Percentiles rank a stretch among this genome's conserved stretches.
Conservation (phyloP, 2,329 filamentous ascomycete species). For the Claviceps sp. region DNA sequence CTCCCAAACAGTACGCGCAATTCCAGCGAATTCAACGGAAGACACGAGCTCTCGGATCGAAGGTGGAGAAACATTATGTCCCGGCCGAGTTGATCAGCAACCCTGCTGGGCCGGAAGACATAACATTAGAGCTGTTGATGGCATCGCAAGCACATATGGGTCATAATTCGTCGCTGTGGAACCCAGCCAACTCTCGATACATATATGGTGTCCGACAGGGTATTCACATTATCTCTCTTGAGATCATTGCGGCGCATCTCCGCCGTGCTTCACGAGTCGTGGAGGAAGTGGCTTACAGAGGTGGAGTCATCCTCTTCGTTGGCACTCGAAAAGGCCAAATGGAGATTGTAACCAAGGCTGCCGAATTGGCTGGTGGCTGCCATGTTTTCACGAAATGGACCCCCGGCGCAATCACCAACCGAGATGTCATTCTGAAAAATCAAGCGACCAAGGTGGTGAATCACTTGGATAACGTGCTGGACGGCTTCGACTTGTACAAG, state of each 20-base stretch:
- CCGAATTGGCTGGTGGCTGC: constrained; percentile 62
- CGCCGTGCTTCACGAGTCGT: constrained; percentile 90
- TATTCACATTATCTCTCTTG: constrained; percentile 86
- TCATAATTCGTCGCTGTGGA: constrained; percentile 84
- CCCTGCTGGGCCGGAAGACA: constrained; percentile 63
- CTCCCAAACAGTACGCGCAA: constrained; percentile 25
- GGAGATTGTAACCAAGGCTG: constrained; percentile 66
- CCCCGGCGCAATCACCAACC: constrained; percentile 83
- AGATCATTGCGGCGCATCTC: constrained; percentile 76
- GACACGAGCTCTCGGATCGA: constrained; percentile 35
- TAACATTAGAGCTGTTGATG: constrained; percentile 83
- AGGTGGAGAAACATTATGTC: constrained; percentile 43
- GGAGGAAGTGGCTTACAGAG: constrained; percentile 68
- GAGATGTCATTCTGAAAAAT: constrained; percentile 68
- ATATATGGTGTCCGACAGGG: constrained; percentile 83
- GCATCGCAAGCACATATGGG: constrained; percentile 81
- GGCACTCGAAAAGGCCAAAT: constrained; percentile 76
- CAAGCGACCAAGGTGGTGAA: constrained; percentile 65
- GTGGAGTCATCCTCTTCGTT: constrained; percentile 80
- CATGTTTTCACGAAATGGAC: constrained; percentile 92
- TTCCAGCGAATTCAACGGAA: constrained; percentile 25
- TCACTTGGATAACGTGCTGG: constrained; percentile 47
- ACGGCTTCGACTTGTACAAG: constrained; percentile 53
- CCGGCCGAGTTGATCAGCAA: constrained; percentile 53
- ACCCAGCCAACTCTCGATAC: constrained; percentile 84